Evolutionary conservation across 768 basidiomycete species (phyloP).

Genomic region (Lactarius pseudohatsudake): DNA sequence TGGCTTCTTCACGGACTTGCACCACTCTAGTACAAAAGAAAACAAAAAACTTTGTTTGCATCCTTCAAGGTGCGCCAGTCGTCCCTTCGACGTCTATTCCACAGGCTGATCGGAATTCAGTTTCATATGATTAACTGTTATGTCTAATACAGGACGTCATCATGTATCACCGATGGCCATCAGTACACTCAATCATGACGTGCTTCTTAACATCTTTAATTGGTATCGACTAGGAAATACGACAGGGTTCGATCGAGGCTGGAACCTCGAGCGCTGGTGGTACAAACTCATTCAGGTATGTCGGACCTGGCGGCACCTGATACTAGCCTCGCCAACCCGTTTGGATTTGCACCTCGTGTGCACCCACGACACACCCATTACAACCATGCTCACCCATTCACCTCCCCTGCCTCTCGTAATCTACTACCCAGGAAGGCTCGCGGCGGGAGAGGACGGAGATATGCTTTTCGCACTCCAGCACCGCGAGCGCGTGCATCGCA

Average conservation of each 20-base stretch:
- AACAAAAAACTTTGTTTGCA: background rate
- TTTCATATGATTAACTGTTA: background rate
- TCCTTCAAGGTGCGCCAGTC: background rate
- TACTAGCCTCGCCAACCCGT: conserved; percentile 1
- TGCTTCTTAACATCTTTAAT: conserved; percentile 10
- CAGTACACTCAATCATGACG: background rate
- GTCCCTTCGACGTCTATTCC: background rate
- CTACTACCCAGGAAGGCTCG: background rate
- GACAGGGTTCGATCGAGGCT: background rate
- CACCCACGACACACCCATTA: conserved; percentile 1
- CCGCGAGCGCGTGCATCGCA: conserved; percentile 12
- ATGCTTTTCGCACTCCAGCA: background rate
- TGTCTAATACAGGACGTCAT: background rate
- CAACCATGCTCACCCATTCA: conserved; percentile 5
- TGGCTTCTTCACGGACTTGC: background rate
- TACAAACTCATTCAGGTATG: conserved; percentile 13
- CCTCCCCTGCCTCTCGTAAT: conserved; percentile 16
- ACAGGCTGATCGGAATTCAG: background rate
- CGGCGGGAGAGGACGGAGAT: background rate
- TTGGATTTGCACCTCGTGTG: conserved; percentile 11
- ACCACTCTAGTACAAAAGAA: background rate
- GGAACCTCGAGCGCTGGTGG: conserved; percentile 21
- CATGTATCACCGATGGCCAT: background rate
- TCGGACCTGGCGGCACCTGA: background rate
- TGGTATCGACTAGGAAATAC: conserved; percentile 1